Base-by-base conservation (phyloP, 306 rosid genomes). In the Lathyrus sativus region DNA sequence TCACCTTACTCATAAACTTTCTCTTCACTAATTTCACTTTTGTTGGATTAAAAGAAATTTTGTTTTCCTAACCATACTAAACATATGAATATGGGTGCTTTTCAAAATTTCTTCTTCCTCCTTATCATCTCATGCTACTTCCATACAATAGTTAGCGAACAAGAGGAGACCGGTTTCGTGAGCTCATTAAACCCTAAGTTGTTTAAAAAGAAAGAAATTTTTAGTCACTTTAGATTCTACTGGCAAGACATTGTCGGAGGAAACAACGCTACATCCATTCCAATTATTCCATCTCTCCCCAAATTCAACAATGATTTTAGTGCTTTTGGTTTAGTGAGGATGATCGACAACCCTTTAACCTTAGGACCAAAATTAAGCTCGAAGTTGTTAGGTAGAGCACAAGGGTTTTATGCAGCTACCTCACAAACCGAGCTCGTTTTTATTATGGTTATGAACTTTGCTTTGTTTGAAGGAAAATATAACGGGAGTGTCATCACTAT, bases 231-330 rank as follows among this genome's bases (percentile, higher is more conserved):
- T 9, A 80, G 61, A 9, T 18, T 90, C 29, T 90, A 84, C 17
- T 85, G 86, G 85, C 95, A 87, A 31, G 91, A 90, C 46, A 43
- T 85, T 1, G 38, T 84, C 0, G 41, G 80, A 15, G 87, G 87
- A 18, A 9, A 3, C 6, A 72, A 60, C 2, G 67, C 82, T 13
- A 76, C 82, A 2, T 31, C 81, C 0, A 56, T 64, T 11, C 9
- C 11, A 4, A 62, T 82, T 13, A 59, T 68, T 6, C 63, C 18
- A n/a, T 1, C 86, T 0, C 24, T 78, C 22, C 69, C 79, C 0
- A 49, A 67, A 7, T 68, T 58, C 15, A 71, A 54, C 54, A 64
- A 72, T 65, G 9, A 79, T 0, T 28, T 72, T 8, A 15, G 62
- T 3, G 10, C 29, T 14, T 83, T 83, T 15, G 87, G 87, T 0